Percentiles rank a stretch among this genome's conserved stretches.
phyloP scores from a whole-genome alignment of 2,329 filamentous ascomycete genomes.

The Kalaharituber pfeilii region DNA sequence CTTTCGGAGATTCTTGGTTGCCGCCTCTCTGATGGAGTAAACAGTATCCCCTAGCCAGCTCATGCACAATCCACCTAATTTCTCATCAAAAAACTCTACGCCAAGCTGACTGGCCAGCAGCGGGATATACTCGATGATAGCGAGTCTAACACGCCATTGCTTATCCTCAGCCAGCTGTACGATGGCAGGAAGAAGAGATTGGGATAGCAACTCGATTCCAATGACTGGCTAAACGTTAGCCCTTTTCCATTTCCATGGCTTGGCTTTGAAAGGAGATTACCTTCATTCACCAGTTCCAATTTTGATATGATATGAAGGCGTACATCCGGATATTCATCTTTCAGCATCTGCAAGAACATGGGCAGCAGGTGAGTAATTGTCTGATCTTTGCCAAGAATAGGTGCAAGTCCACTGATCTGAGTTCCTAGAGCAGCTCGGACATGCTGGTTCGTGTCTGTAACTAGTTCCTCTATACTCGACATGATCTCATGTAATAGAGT shows the following conservation, averaged over 20 bases:
- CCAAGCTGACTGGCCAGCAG: slow-evolving; percentile 88
- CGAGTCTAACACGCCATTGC: slow-evolving; percentile 93
- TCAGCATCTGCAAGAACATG: slow-evolving; percentile 99
- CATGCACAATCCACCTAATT: slow-evolving; percentile 91
- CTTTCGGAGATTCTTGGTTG: slow-evolving; percentile 95
- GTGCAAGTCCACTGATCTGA: slow-evolving; percentile 89
- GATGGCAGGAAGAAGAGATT: slow-evolving; percentile 90
- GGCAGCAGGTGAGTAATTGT: slow-evolving; percentile 92
- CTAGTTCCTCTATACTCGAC: slow-evolving; percentile 87
- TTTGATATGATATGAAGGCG: slow-evolving; percentile 99
- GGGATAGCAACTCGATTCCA: slow-evolving; percentile 88
- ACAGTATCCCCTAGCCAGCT: slow-evolving; percentile 96
- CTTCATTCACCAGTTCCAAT: slow-evolving; percentile 91
- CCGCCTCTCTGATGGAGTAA: slow-evolving; percentile 94
- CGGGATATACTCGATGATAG: slow-evolving; percentile 98
- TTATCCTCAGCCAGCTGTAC: slow-evolving; percentile 97
- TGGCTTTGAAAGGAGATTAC: slow-evolving; percentile 34
- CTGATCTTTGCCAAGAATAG: slow-evolving; percentile 94
- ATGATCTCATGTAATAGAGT: slow-evolving; percentile 91
- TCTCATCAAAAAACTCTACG: slow-evolving; percentile 96
- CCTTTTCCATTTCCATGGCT: neutral
- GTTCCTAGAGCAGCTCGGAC: slow-evolving; percentile 88
- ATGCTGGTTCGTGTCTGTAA: slow-evolving; percentile 90
- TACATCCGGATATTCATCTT: slow-evolving; percentile 97
- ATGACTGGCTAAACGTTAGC: slow-evolving; percentile 48